Evolutionary conservation across 1,139 yeast species (phyloP).

Genomic region (Suhomyces terraborum): DNA sequence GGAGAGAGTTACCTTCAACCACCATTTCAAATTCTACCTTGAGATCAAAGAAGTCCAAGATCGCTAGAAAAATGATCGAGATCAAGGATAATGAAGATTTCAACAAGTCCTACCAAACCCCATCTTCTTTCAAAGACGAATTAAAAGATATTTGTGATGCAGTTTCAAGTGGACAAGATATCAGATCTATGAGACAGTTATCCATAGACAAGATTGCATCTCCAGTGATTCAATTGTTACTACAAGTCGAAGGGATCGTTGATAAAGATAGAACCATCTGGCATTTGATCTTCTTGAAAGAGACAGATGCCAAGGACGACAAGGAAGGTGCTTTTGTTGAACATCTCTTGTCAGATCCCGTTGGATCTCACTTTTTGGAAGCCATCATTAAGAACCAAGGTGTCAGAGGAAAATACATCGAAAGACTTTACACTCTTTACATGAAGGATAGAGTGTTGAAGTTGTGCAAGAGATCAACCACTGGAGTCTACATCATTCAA

Average conservation of each 20-base stretch:
- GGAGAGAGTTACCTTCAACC: constrained; percentile 79
- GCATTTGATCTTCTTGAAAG: constrained; percentile 53
- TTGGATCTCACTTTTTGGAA: constrained; percentile 90
- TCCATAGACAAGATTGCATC: constrained; percentile 83
- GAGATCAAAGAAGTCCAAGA: constrained; percentile 83
- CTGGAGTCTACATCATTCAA: constrained; percentile 84
- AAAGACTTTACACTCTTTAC: constrained; percentile 68
- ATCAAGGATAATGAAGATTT: constrained; percentile 76
- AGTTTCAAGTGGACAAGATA: constrained; percentile 44
- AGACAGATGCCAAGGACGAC: constrained; percentile 51
- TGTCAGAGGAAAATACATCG: constrained; percentile 68
- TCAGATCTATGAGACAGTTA: constrained; percentile 59
- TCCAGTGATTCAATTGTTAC: constrained; percentile 79
- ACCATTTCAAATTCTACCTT: constrained; percentile 71
- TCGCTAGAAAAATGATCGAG: constrained; percentile 91
- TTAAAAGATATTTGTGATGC: constrained; percentile 47
- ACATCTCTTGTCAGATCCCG: constrained; percentile 78
- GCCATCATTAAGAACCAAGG: constrained; percentile 60
- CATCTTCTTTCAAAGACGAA: constrained; percentile 68
- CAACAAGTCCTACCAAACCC: constrained; percentile 67
- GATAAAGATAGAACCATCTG: constrained; percentile 70
- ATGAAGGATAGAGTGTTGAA: constrained; percentile 74
- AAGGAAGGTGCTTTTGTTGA: constrained; percentile 84
- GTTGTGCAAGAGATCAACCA: constrained; percentile 73
- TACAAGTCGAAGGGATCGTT: constrained; percentile 80